Evolutionary conservation across 129 eudicot species (phyloP).

Genomic region (Ambrosia trifida): DNA sequence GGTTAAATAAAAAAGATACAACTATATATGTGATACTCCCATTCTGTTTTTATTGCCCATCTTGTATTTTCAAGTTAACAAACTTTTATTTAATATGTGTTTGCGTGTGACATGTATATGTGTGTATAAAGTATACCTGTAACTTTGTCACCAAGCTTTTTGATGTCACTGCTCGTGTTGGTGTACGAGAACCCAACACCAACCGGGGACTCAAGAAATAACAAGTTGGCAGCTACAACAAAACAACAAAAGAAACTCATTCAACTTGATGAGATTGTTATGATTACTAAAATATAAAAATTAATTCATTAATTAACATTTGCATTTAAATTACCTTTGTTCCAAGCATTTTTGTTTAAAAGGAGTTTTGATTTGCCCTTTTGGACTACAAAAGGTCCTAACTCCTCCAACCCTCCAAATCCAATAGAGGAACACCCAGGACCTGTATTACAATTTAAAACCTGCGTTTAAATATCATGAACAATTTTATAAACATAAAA

Average conservation of each 20-base stretch:
- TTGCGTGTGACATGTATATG: too few relatives aligned
- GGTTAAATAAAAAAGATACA: too few relatives aligned
- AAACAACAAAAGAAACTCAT: not conserved
- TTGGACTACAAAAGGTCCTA: conserved; percentile 77
- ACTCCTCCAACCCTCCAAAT: conserved; percentile 72
- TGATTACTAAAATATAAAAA: not conserved
- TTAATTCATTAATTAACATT: not conserved
- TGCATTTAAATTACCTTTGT: conserved; percentile 49
- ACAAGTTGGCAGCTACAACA: conserved; percentile 63
- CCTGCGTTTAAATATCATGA: not conserved
- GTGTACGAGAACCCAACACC: conserved; percentile 95
- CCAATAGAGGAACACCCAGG: conserved; percentile 97
- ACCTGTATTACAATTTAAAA: conserved; percentile 42
- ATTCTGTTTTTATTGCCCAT: too few relatives aligned
- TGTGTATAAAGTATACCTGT: conserved; percentile 45
- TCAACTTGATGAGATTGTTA: not conserved
- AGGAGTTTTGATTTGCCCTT: conserved; percentile 60
- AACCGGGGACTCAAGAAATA: conserved; percentile 83
- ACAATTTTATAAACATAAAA: not conserved
- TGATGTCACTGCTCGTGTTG: conserved; percentile 63
- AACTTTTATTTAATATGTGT: too few relatives aligned
- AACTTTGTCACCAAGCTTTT: conserved; percentile 64
- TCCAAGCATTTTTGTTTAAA: conserved; percentile 67
- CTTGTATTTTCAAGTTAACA: too few relatives aligned
- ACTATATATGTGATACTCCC: too few relatives aligned